Evolutionary conservation across 2,329 filamentous ascomycete species (phyloP), one percentile per base, ranked within the genome.

Genomic region (Pseudogymnoascus sp.): DNA sequence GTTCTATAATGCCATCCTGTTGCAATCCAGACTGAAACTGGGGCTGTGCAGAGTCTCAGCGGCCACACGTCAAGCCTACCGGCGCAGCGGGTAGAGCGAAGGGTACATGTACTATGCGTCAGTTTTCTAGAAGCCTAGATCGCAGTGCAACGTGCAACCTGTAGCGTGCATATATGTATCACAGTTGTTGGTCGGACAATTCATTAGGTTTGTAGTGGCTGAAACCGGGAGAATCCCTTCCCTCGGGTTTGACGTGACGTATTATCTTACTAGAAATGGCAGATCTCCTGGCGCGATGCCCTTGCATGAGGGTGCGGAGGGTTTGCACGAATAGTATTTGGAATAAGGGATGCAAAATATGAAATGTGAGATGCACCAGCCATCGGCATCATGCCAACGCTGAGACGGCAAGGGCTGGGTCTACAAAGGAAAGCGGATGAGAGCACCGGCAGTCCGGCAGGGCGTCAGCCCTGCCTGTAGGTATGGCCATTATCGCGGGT

Each of bases 111-210:
- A 54, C 47, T 32, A 25, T 14, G n/a, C n/a, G 18, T 54, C 47
- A 54, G 47, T 32, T 54, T 54, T 54, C 47, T 54, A 32, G 47
- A 54, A 54, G 47, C 47, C 47, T 54, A 54, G 47, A 54, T 54
- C 25, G 28, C 30, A 54, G 47, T 54, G 7, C 28, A 28, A 54
- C 47, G 25, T 54, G 7, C 28, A 28, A 54, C 47, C 25, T 54
- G 47, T 54, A 30, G 7, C 47, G 28, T 30, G 47, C 47, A 54
- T 32, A 32, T 32, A 54, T 32, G 47, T 54, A 54, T 54, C 47
- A 54, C 47, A 30, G 47, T 32, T 32, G 30, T 54, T 32, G 47
- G 8, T 54, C 47, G 47, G 47, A 54, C 25, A 54, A 54, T 54
- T 54, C 28, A 32, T 54, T 32, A 32, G 47, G 47, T 54, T 54